phyloP scores from a whole-genome alignment of 495 filamentous ascomycete genomes.

The Cercophora sp. region DNA sequence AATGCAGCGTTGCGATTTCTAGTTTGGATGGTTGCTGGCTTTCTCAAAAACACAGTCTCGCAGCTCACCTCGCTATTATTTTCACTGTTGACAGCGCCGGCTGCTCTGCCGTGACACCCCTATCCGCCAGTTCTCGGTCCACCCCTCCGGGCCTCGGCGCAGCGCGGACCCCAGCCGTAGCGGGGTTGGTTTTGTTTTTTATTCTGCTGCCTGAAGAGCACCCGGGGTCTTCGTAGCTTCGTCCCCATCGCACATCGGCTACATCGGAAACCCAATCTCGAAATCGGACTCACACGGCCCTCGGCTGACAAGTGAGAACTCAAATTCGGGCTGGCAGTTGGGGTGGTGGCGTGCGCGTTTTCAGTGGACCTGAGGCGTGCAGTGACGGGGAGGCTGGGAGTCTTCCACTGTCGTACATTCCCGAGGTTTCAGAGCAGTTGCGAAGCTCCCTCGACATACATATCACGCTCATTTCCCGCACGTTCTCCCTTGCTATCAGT shows the following conservation, averaged over 20 bases:
- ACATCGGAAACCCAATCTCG: slow-evolving; percentile 9
- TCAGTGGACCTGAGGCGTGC: too few relatives aligned
- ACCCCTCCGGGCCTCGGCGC: neutral
- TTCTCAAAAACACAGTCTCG: too few relatives aligned
- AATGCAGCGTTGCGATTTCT: too few relatives aligned
- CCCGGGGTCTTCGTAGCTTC: neutral
- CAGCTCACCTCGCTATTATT: too few relatives aligned
- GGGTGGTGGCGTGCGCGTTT: too few relatives aligned
- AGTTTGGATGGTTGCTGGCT: too few relatives aligned
- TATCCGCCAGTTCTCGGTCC: too few relatives aligned
- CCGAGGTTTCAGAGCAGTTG: neutral
- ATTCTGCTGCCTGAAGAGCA: slow-evolving; percentile 19
- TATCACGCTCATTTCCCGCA: neutral
- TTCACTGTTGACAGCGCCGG: too few relatives aligned
- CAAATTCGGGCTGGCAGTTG: slow-evolving; percentile 7
- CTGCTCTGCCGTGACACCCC: too few relatives aligned
- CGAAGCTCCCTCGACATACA: neutral
- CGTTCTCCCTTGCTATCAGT: too few relatives aligned
- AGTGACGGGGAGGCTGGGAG: neutral
- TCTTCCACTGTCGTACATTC: neutral
- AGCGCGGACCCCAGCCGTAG: neutral
- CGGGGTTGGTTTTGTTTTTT: slow-evolving; percentile 1
- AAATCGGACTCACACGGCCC: neutral
- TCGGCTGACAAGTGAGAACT: slow-evolving; percentile 7
- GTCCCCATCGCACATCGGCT: neutral